Evolutionary conservation across 768 basidiomycete species (phyloP).

Genomic region (Leucocoprinus birnbaumii): DNA sequence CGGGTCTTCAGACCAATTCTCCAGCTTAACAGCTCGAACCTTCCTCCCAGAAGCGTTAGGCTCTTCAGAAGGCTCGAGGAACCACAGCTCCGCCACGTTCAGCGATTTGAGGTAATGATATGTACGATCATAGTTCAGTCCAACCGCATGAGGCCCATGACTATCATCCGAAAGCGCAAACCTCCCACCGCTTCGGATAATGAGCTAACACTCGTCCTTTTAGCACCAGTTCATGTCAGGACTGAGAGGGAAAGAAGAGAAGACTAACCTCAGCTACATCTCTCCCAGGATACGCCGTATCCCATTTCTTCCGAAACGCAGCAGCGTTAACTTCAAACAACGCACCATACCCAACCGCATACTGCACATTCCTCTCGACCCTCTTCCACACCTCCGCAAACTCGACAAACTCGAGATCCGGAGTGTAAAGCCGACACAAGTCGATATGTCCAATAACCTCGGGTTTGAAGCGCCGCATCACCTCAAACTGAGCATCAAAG

Average conservation of each 20-base stretch:
- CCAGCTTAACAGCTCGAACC: conserved; percentile 39
- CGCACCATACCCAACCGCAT: conserved; percentile 78
- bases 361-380: conserved; percentile 72
- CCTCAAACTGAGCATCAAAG: conserved; percentile 80
- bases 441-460: conserved; percentile 94
- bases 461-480: conserved; percentile 72
- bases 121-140: conserved; percentile 75
- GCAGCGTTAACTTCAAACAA: conserved; percentile 93
- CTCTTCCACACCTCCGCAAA: conserved; percentile 60
- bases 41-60: conserved; percentile 46
- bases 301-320: conserved; percentile 91
- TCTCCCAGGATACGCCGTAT: conserved; percentile 73
- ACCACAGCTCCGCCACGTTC: conserved; percentile 68
- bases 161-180: conserved; percentile 94
- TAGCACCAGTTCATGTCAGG: not conserved
- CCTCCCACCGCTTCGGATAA: conserved; percentile 64
- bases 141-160: conserved; percentile 86
- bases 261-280: conserved; percentile 67
- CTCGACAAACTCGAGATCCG: conserved; percentile 50
- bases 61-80: conserved; percentile 38
- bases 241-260: not conserved
- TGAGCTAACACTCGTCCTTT: conserved; percentile 45
- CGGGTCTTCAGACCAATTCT: conserved; percentile 53
- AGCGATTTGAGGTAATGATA: conserved; percentile 59
- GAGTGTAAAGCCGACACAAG: conserved; percentile 84